Base-by-base conservation (phyloP, 371 early-diverging fungal genomes). In the Mucor velutinosus region DNA sequence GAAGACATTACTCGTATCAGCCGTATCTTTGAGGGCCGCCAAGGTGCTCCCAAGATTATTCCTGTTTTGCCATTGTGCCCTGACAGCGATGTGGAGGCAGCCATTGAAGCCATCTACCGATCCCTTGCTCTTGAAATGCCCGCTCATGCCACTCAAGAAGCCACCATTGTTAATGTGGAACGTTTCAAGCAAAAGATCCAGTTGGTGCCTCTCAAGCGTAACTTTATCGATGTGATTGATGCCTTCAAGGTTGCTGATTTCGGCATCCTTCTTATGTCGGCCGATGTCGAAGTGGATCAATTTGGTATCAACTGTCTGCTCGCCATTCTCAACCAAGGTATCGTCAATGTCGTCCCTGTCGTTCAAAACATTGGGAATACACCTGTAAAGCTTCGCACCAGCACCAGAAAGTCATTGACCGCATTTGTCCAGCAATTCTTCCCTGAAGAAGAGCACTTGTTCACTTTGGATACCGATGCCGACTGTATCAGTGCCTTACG, bases 211-310 rank as follows among this genome's bases (percentile, higher is more conserved):
- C 66, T 87, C 4, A 78, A 82, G 49, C 87, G 91, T 51, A 86
- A 88, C 69, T 85, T 89, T 68, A 64, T 91, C 57, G 92, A 90
- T 60, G 90, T 96, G 49, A 73, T 98, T 74, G 96, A 97, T 78
- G 93, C 91, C 2, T 89, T 91, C 77, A 94, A 93, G 76, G 93
- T 95, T 0, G 94, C 95, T 43, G 99, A 98, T 78, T 93, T 92
- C 72, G 87, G 93, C 67, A 70, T 98, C 43, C 87, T 95, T 64
- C 78, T 94, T 12, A 72, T 97, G 77, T 95, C 95, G 7, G 94
- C 96, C 4, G 86, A 89, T n/a, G 92, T 86, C 8, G 97, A 97
- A 74, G 97, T 98, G 4, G 99, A 97, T 76, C 82, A 83, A 58
- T 94, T 95, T 78, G 99, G 99, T 56, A 90, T 92, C 76, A 84